Evolutionary conservation across 345 rosid genomes (phyloP), one percentile per base, ranked within the genome.

Genomic region (Citrus unshiu): DNA sequence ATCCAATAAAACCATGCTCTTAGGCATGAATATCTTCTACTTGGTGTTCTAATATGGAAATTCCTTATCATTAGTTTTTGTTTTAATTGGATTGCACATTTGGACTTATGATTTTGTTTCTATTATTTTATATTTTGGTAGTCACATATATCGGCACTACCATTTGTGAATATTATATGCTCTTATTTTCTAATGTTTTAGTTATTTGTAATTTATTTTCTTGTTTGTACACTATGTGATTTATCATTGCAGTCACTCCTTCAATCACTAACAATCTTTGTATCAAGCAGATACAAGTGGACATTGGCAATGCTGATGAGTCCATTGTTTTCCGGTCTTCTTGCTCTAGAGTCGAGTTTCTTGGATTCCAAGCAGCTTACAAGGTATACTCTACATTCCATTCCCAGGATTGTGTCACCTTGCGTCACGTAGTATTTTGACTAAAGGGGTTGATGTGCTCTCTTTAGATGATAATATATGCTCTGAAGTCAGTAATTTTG

Each of bases 351-450:
- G 81, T 92, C 54, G 90, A 72, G 24, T 94, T 94, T 88, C 93
- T 46, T 82, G 99, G 98, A 40, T 96, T 89, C 85, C 94, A 86
- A 83, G 93, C 98, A 79, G 94, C 81, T 85, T 94, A 91, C 74
- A 85, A 91, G 97, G 99, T 94, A 90, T 70, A 27, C 46, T 49
- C 74, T 75, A 39, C 59, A 46, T 78, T 70, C 66, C 4, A 74
- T 68, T 24, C 56, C 24, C 8, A 70, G 62, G 43, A 39, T 54
- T 73, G 40, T 70, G 46, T 25, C 60, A 21, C 63, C 27, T 54
- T 73, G 40, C 72, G 37, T 25, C 54, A 21, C 63, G 22, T 37
- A 63, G 21, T 58, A 25, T 39, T 72, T 14, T 27, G 68, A 18
- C 58, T 54, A 54, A 54, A 18, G 64, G 30, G 71, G 25, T 58